Evolutionary conservation across 495 filamentous ascomycete genomes (phyloP).

Genomic region (Annulohypoxylon bovei): DNA sequence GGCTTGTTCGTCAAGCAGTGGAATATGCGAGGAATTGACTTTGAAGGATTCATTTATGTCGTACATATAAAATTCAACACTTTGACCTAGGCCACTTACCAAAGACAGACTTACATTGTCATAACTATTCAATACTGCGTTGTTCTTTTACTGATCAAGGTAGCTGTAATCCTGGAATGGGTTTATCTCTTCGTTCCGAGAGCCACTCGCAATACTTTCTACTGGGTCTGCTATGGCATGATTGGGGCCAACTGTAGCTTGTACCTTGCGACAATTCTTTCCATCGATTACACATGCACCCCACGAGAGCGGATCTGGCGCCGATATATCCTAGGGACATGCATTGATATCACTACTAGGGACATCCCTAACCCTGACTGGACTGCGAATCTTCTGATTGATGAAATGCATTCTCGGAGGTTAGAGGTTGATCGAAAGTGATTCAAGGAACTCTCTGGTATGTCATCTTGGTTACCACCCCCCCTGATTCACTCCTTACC

Average conservation of each 20-base stretch:
- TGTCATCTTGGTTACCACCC: not conserved
- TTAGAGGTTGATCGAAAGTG: not conserved
- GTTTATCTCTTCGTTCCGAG: not conserved
- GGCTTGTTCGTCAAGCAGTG: not conserved
- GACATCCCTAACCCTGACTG: not conserved
- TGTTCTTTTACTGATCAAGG: not conserved
- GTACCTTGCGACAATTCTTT: not conserved
- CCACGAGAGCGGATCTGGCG: not conserved
- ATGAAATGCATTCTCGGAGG: not conserved
- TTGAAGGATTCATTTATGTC: not conserved
- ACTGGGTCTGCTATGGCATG: not conserved
- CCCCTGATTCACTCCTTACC: not conserved
- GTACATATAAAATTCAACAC: not conserved
- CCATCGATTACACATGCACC: not conserved
- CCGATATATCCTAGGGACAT: not conserved
- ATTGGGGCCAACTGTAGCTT: not conserved
- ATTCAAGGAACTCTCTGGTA: too few relatives aligned
- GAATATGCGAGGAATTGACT: not conserved
- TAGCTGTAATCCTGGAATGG: slow-evolving; percentile 3
- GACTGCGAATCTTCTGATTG: slow-evolving; percentile 3
- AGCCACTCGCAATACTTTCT: slow-evolving; percentile 1
- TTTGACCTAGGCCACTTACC: not conserved
- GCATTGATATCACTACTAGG: not conserved
- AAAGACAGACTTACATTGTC: not conserved
- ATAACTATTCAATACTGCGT: not conserved